A percentile compares a stretch with the other conserved stretches of the same genome.
These are phyloP conservation scores for Maudiozyma saulgeensis DNA, from an alignment of 805 yeast genomes.

Conservation along the genomic window DNA sequence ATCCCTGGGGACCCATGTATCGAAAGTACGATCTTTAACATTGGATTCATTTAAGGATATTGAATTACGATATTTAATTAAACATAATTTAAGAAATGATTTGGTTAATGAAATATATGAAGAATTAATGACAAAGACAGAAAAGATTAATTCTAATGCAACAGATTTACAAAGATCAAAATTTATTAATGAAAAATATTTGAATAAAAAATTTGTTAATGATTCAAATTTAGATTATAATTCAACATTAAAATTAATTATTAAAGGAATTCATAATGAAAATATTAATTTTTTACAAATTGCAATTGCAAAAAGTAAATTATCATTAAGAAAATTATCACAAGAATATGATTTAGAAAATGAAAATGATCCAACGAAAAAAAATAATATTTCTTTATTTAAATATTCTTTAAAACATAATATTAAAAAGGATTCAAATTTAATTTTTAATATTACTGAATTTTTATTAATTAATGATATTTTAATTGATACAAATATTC, in stretches of 20 bases:
- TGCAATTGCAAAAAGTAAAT: conserved; percentile 15
- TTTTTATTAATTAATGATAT: conserved; percentile 49
- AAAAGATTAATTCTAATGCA: conserved; percentile 29
- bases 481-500: conserved; percentile 34
- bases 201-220: conserved; percentile 37
- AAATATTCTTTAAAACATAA: conserved; percentile 48
- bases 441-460: conserved; percentile 45
- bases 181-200: conserved; percentile 63
- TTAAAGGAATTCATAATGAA: conserved; percentile 45
- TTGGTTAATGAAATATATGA: conserved; percentile 56
- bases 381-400: conserved; percentile 20
- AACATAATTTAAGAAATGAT: conserved; percentile 44
- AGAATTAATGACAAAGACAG: conserved; percentile 9
- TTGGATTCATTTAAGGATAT: conserved; percentile 53
- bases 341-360: conserved; percentile 5
- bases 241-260: conserved; percentile 30
- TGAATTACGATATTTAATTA: conserved; percentile 50
- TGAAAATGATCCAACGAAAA: neutral
- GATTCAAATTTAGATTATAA: conserved; percentile 8
- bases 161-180: conserved; percentile 40
- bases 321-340: conserved; percentile 9
- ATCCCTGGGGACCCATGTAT: conserved; percentile 70
- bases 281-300: conserved; percentile 26
- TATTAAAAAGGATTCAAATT: conserved; percentile 17
- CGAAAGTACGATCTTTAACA: conserved; percentile 70